Evolutionary conservation across 108 stramenopile genomes (phyloP), one percentile per base, ranked within the genome.

Genomic region (Skeletonema menzelii): DNA sequence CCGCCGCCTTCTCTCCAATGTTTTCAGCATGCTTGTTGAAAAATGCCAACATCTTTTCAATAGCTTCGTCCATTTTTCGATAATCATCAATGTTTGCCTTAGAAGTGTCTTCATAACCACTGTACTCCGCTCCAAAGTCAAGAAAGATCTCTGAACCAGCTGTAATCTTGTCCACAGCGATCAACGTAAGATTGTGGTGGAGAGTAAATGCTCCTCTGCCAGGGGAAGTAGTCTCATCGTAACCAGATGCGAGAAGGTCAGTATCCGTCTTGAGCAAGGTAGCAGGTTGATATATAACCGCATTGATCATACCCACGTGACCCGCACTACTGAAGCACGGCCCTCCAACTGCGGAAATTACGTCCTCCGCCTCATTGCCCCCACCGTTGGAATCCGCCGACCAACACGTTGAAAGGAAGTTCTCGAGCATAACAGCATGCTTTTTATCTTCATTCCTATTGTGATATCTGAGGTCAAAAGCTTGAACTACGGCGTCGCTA

Each of bases 141-240:
- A 88, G 88, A 66, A 87, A 84, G 19, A 93, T 80, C 67, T 93
- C 92, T 10, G 73, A 63, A 12, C 92, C 92, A 26, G 87, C 79
- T 17, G 62, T 59, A 22, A 90, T 71, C 7, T 61, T 40, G 19
- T 44, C 55, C n/a, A 73, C 30, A 8, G 85, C 63, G 11, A 13
- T 27, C 27, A 65, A 67, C 31, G 53, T 75, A 66, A 72, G 64
- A 65, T 73, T 76, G 76, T 91, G 82, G 65, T 89, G 89, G 12
- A 81, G 85, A 24, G 86, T 79, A 63, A 89, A 88, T 1, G 90
- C 88, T 15, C 88, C 88, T 14, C 84, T 77, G 13, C 88, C 89
- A 14, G 88, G 85, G 65, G 72, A 73, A 14, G 67, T 73, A 26
- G 55, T 65, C 53, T 80, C 79, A 73, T 80, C 79, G 47, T 69